Evolutionary conservation across 768 basidiomycete species (phyloP), one percentile per base, ranked within the genome.

Genomic region (Strobilomyces echinocephalus): DNA sequence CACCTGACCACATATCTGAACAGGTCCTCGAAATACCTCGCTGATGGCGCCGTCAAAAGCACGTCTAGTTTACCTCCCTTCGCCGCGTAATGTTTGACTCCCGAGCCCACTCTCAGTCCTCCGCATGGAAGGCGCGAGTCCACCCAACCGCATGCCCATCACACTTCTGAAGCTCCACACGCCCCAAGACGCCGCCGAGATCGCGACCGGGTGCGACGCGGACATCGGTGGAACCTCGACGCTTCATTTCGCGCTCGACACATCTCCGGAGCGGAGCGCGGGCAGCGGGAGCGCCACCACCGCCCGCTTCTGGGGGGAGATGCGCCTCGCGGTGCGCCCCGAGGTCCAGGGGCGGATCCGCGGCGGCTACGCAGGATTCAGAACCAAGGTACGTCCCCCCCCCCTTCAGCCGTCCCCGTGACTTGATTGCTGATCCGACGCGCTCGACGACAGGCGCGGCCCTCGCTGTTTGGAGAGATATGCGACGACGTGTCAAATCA

Each of bases 331-430:
- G 38, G 88, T 94, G 2, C 82, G 80, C 45, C 74, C 82, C 2
- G 82, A 81, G n/a, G 69, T 85, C 49, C 79, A 84, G 61, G 80
- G 82, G 1, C 79, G 81, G 60, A 76, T 95, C 35, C 75, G 90
- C 45, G 84, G 85, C 6, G 95, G 95, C 0, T 98, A 95, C 69
- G 91, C 92, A 15, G 95, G 91, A 16, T 91, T 97, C 66, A 75
- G 91, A 58, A 95, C 85, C 66, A 88, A 85, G 76, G 92, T 88
- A 51, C 50, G 73, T n/a, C 10, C 15, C 5, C 16, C 15, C 5
- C 16, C 8, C 38, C 36, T 18, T 12, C n/a, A 3, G 34, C 14
- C 20, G 7, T 24, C 30, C 24, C 4, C 8, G 15, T 15, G 42
- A 20, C 9, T 11, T 8, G 24, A 4, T 30, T 6, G 9, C 30